A percentile compares a stretch with the other conserved stretches of the same genome.
Evolutionary conservation across 768 basidiomycete genomes (phyloP).

Genomic region (Calocybe gangraenosa): DNA sequence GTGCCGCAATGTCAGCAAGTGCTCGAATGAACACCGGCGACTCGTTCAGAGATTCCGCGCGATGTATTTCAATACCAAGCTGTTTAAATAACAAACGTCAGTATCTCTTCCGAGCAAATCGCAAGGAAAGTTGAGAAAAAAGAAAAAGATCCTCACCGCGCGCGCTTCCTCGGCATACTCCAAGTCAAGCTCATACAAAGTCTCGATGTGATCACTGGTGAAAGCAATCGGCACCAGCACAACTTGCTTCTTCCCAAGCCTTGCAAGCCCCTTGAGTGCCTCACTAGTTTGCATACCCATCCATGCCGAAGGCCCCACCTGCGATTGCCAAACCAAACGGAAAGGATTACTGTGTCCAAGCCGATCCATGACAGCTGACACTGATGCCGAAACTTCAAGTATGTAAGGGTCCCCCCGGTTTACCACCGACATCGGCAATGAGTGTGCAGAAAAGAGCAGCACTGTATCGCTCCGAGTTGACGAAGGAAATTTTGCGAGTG

Average conservation of each 20-base stretch:
- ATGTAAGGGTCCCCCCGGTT: slow-evolving; percentile 99
- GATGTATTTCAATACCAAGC: slow-evolving; percentile 88
- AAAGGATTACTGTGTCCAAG: slow-evolving; percentile 80
- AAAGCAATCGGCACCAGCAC: slow-evolving; percentile 95
- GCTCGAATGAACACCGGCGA: slow-evolving; percentile 96
- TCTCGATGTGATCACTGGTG: slow-evolving; percentile 99
- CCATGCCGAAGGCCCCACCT: slow-evolving; percentile 97
- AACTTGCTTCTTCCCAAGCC: slow-evolving; percentile 69
- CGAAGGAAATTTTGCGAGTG: slow-evolving; percentile 74
- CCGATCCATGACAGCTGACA: slow-evolving; percentile 89
- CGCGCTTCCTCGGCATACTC: slow-evolving; percentile 90
- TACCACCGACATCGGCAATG: slow-evolving; percentile 95
- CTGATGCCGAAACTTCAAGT: slow-evolving; percentile 91
- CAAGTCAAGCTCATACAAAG: slow-evolving; percentile 91
- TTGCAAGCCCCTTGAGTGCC: slow-evolving; percentile 82
- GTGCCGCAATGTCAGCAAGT: slow-evolving; percentile 83
- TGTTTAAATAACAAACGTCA: slow-evolving; percentile 32
- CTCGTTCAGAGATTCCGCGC: slow-evolving; percentile 90
- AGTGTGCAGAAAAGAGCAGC: slow-evolving; percentile 94
- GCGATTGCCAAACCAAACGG: slow-evolving; percentile 95
- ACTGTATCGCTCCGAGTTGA: slow-evolving; percentile 71
- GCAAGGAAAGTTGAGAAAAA: background rate
- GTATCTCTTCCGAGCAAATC: too few species aligned
- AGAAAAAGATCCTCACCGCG: slow-evolving; percentile 53
- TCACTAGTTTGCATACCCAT: slow-evolving; percentile 96